Evolutionary conservation across 225 moss, liverwort and hornwort species (phyloP), one percentile per base, ranked within the genome.

Genomic region (Asterella californica): DNA sequence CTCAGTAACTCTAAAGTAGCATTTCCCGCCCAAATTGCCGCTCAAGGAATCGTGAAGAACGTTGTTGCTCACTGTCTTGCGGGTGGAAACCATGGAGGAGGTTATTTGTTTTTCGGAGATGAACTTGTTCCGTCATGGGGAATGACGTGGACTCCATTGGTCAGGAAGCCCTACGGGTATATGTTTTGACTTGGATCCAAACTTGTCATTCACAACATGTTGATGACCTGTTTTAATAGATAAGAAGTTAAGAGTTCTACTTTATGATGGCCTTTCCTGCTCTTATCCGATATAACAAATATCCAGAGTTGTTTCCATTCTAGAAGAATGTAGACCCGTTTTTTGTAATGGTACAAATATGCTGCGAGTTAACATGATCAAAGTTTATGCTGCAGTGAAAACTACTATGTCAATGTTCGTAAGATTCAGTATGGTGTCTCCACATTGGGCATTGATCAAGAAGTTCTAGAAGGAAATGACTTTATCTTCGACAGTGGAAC

Each of bases 401-500:
- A 88, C 55, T 97, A 97, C 79, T 90, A 90, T 75, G 93, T 90
- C 11, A 87, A 86, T 36, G 88, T 97, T 65, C 86, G 79, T 33
- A 90, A 88, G 70, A 86, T 93, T 45, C 88, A 82, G 78, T 92
- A 94, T 83, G 94, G 93, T 70, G 75, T 75, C 30, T 81, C 89
- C 15, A 79, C 79, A 19, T 79, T 94, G 65, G 86, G 90, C 54
- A 71, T 91, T 57, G 76, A 70, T 9, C n/a, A 75, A 21, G 47
- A 84, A 22, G 83, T 81, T 30, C 72, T 72, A 42, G 76, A 83
- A 27, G 82, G 81, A 25, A 82, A 82, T 45, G 86, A 88, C 1
- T 90, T 90, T 25, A 90, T 97, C 79, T 94, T 97, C 80, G 94
- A 96, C 78, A 94, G 94, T 55, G 96, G 96, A 37, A 93, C 92